Conservation (phyloP, 208 protist genomes). For the Angomonas deanei region DNA sequence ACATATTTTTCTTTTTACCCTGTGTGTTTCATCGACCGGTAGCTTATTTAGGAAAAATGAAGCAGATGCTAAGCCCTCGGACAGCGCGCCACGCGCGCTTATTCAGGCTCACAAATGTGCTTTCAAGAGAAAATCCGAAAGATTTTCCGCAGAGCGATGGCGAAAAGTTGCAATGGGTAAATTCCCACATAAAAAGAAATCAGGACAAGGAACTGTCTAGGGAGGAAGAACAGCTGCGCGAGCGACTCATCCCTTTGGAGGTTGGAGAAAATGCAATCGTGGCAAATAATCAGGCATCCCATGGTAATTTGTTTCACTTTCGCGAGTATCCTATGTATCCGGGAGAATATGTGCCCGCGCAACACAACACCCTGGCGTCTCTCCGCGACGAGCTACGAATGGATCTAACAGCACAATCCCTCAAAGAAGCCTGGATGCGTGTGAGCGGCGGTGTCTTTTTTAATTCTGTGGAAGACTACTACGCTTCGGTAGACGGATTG, state of each 20-base stretch:
- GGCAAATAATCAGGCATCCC: constrained; percentile 53
- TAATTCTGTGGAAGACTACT: constrained; percentile 81
- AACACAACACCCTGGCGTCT: constrained; percentile 82
- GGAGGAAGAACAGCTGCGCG: constrained; percentile 65
- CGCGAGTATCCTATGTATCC: constrained; percentile 90
- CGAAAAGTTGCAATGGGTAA: constrained; percentile 75
- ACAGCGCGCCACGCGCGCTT: constrained; percentile 88
- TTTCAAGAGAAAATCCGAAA: constrained; percentile 7
- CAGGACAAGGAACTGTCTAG: constrained; percentile 68
- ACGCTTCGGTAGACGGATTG: constrained; percentile 75
- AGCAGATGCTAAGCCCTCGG: constrained; percentile 81
- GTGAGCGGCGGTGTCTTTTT: constrained; percentile 74
- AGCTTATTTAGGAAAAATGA: constrained; percentile 27
- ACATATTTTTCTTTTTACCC: constrained; percentile 13
- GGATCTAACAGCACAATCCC: constrained; percentile 78
- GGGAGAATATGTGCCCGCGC: constrained; percentile 84
- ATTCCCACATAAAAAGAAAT: constrained; percentile 65
- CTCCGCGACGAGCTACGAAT: constrained; percentile 74
- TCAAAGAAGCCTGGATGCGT: constrained; percentile 89
- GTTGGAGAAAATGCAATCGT: constrained; percentile 62
- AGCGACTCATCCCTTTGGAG: constrained; percentile 56
- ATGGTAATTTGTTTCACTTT: constrained; percentile 88
- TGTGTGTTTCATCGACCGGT: not conserved
- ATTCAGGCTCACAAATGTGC: constrained; percentile 49
- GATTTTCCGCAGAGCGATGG: constrained; percentile 63